phyloP scores from a whole-genome alignment of 768 basidiomycete species.

The Macrolepiota dolichaula region DNA sequence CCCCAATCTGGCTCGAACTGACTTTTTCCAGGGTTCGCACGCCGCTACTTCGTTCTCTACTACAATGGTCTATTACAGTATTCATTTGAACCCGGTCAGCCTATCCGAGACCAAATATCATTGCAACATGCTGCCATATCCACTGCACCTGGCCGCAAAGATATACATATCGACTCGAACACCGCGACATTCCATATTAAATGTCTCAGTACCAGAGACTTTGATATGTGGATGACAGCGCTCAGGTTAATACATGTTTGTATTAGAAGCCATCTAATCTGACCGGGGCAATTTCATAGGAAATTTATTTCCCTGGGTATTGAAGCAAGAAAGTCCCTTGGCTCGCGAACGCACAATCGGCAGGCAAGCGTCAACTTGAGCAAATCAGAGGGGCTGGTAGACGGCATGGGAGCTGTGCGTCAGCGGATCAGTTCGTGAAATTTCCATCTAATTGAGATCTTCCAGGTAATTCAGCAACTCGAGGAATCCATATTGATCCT shows the following conservation, averaged over 20 bases:
- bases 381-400: slow-evolving; percentile 49
- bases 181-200: slow-evolving; percentile 81
- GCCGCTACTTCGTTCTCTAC: slow-evolving; percentile 73
- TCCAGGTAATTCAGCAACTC: slow-evolving; percentile 55
- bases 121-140: slow-evolving; percentile 75
- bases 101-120: slow-evolving; percentile 65
- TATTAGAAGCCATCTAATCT: slow-evolving; percentile 9
- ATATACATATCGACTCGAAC: slow-evolving; percentile 78
- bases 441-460: not conserved
- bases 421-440: not conserved
- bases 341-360: slow-evolving; percentile 36
- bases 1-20: not conserved
- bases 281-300: slow-evolving; percentile 33
- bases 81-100: slow-evolving; percentile 68
- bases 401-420: slow-evolving; percentile 66
- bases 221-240: slow-evolving; percentile 69
- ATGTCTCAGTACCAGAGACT: slow-evolving; percentile 69
- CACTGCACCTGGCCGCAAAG: slow-evolving; percentile 66
- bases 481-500: slow-evolving; percentile 50
- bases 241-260: slow-evolving; percentile 49
- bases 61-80: slow-evolving; percentile 72
- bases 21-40: slow-evolving; percentile 64
- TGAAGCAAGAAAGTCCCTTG: slow-evolving; percentile 42
- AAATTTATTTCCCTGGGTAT: slow-evolving; percentile 55
- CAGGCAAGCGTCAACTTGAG: slow-evolving; percentile 42